Evolutionary conservation across 441 rosid genomes (phyloP).

Genomic region (Gossypium trilobum): DNA sequence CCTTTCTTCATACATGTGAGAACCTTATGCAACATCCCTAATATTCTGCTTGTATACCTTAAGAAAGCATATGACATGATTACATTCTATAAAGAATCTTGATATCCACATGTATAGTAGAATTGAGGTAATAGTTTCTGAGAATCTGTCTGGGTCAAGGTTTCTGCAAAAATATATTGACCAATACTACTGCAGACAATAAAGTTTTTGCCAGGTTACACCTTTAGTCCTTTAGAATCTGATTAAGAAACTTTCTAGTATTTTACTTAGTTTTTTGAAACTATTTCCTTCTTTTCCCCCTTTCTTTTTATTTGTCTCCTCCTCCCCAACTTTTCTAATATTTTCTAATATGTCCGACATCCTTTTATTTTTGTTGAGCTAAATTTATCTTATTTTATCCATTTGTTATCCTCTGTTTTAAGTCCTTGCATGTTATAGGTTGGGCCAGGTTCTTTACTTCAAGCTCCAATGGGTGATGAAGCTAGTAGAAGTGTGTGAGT

Average conservation of each 20-base stretch:
- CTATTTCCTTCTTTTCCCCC: background rate
- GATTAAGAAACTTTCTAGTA: background rate
- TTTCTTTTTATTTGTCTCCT: no score
- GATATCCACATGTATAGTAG: background rate
- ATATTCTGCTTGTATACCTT: background rate
- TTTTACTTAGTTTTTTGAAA: background rate
- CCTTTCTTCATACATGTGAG: background rate
- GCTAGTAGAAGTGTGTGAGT: constrained; percentile 81
- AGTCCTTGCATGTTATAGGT: constrained; percentile 40
- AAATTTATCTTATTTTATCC: background rate
- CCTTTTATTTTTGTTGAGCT: constrained; percentile 15
- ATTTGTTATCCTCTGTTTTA: constrained; percentile 8
- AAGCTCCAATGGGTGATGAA: constrained; percentile 76
- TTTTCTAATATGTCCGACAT: constrained; percentile 9
- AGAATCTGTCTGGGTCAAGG: background rate
- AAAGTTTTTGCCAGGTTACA: background rate
- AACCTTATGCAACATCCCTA: background rate
- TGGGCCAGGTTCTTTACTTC: constrained; percentile 81
- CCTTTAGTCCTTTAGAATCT: background rate
- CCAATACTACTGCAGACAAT: background rate
- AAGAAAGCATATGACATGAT: background rate
- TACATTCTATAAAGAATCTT: background rate
- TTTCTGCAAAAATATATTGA: background rate
- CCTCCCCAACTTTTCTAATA: background rate
- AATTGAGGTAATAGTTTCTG: background rate